Conservation (phyloP, 176 grass and related monocot species). For the Raddia guianensis region DNA sequence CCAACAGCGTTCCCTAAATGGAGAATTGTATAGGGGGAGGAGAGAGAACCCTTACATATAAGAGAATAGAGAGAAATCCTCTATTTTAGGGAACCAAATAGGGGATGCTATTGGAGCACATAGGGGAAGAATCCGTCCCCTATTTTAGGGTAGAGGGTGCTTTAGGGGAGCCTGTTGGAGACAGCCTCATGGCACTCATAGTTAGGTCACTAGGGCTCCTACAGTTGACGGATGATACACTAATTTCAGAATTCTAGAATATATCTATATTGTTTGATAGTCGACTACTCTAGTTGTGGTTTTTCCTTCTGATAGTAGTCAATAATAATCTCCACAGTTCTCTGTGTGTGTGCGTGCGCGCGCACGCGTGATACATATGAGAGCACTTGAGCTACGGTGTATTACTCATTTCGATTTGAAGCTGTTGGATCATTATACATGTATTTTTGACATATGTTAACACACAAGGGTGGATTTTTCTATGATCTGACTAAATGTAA, state of each 20-base stretch:
- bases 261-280: background rate
- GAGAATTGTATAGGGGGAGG: too few relatives aligned
- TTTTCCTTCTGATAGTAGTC: background rate
- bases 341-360: too few relatives aligned
- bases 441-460: background rate
- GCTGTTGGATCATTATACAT: background rate
- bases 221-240: constrained; percentile 12
- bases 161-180: too few relatives aligned
- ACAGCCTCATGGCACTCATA: background rate
- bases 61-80: too few relatives aligned
- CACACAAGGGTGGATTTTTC: background rate
- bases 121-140: too few relatives aligned
- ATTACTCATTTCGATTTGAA: constrained; percentile 19
- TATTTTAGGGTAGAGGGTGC: too few relatives aligned
- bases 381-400: background rate
- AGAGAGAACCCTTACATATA: too few relatives aligned
- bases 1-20: too few relatives aligned
- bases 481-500: background rate
- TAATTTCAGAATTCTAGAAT: background rate
- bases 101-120: too few relatives aligned
- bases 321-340: background rate
- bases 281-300: background rate
- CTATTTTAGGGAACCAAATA: too few relatives aligned
- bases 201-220: background rate
- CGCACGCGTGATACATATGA: background rate